Base-by-base conservation (phyloP, 2,329 filamentous ascomycete genomes). In the Stromatinia cepivora region DNA sequence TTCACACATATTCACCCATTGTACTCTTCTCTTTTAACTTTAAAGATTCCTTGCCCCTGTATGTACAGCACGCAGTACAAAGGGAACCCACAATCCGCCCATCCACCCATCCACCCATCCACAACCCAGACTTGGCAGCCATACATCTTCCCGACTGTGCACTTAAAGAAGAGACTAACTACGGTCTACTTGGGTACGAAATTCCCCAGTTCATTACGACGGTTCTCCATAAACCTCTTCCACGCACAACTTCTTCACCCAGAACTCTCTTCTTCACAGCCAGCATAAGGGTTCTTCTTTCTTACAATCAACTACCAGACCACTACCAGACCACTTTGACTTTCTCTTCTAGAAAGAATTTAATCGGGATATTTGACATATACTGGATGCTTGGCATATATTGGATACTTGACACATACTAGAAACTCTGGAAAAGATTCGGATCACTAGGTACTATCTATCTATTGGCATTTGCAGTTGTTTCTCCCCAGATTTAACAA, bases 1-100 rank as follows among this genome's bases (percentile, higher is more conserved):
- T 59, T 45, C 36, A 36, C 34, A 25, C 8, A n/a, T 58, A 58
- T 13, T 39, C 56, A 39, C 59, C 20, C 20, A 62, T 62, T 50
- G 45, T 50, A 34, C 42, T 42, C n/a, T 28, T 20, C 1, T 50
- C 46, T 50, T n/a, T n/a, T 42, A 36, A 39, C 34, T 58, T 42
- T 48, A 25, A 36, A 36, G 45, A 36, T 62, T 36, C 45, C 59
- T 62, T 48, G 42, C n/a, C 59, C 59, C 45, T 62, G 59, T 59
- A 36, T 59, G 56, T 45, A 28, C 56, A 59, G n/a, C n/a, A 45
- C 34, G 34, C 56, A 48, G 28, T 25, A n/a, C 20, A 36, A 62
- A 62, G 59, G 59, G 59, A 62, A 62, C 28, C 59, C 59, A 62
- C 59, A 36, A 62, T 62, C 59, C 59, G 59, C 45, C 45, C 45